Base-by-base conservation (phyloP, 306 rosid species). In the Ziziphus jujuba region DNA sequence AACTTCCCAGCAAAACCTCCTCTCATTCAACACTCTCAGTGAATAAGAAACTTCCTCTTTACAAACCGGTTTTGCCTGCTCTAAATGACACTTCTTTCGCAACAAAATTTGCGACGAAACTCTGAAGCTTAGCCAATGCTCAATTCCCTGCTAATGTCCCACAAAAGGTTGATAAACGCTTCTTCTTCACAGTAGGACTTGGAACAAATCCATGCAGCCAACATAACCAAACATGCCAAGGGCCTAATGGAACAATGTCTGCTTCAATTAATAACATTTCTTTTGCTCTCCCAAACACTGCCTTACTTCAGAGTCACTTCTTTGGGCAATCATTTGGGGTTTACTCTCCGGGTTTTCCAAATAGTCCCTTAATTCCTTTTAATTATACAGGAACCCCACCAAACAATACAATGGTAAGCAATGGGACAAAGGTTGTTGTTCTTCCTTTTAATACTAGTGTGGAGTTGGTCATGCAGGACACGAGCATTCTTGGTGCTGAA, bases 191-290 rank as follows among this genome's bases (percentile, higher is more conserved):
- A 20, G 9, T 86, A 21, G 78, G 96, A 16, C 81, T 89, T 6
- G 92, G 90, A 45, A 86, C 88, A 35, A 82, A 31, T 28, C 92
- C 90, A 0, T 86, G 92, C 20, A 57, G 35, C 62, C 59, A 63
- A 3, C 44, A 45, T 1, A 82, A 82, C 76, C 75, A 75, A 61
- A 83, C 85, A 1, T 89, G 87, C 48, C 88, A 79, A 36, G 96
- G 90, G 33, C 92, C 96, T 4, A 89, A 89, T 71, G 79, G 78
- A 61, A 72, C 92, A 66, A 89, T n/a, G 74, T 80, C 90, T n/a
- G 92, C 90, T 65, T 82, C 92, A 14, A 68, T 89, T 15, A 89
- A 89, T 38, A 86, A 89, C 74, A 33, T 86, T 9, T 86, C 92
- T 19, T 89, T 80, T 59, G 72, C 22, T 7, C 62, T 73, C 44